Conservation (phyloP, 2,329 filamentous ascomycete genomes). For the Curvularia verruculosa region DNA sequence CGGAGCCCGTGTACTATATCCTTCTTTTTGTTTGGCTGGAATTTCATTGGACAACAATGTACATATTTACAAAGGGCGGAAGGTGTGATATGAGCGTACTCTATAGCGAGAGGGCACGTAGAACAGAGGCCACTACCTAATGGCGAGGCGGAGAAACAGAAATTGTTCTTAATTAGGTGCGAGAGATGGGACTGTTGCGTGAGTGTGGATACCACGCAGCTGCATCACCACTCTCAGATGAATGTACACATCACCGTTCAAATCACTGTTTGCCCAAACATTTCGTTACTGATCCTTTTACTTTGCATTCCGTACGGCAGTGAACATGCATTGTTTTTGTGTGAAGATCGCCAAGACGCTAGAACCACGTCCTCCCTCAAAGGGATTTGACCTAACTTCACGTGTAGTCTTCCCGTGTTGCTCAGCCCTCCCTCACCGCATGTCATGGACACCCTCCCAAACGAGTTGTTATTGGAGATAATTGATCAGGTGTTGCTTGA, state of each 20-base stretch:
- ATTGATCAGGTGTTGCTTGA: conserved; percentile 1
- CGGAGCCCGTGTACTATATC: conserved; percentile 30
- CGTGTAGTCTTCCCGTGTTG: not conserved
- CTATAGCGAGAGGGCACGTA: conserved; percentile 10
- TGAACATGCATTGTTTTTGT: not conserved
- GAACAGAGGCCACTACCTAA: conserved; percentile 10
- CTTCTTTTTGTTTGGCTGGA: conserved; percentile 15
- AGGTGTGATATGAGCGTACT: conserved; percentile 3
- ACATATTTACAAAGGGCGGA: conserved; percentile 25
- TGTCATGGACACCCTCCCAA: conserved; percentile 8
- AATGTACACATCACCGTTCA: conserved; percentile 5
- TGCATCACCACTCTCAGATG: conserved; percentile 20
- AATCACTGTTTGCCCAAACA: not conserved
- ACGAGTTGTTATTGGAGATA: conserved; percentile 12
- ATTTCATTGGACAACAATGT: conserved; percentile 34
- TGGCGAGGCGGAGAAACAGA: conserved; percentile 9
- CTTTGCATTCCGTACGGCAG: not conserved
- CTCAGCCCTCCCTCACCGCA: too few species aligned
- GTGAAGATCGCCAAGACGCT: conserved; percentile 1
- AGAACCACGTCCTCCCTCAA: not conserved
- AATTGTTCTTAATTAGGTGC: conserved; percentile 7
- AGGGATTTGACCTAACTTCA: not conserved
- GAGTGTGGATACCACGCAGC: conserved; percentile 11
- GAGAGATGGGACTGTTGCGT: conserved; percentile 19
- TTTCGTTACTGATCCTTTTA: not conserved